Evolutionary conservation across 2,329 filamentous ascomycete species (phyloP).

Genomic region (Talaromyces sp.): DNA sequence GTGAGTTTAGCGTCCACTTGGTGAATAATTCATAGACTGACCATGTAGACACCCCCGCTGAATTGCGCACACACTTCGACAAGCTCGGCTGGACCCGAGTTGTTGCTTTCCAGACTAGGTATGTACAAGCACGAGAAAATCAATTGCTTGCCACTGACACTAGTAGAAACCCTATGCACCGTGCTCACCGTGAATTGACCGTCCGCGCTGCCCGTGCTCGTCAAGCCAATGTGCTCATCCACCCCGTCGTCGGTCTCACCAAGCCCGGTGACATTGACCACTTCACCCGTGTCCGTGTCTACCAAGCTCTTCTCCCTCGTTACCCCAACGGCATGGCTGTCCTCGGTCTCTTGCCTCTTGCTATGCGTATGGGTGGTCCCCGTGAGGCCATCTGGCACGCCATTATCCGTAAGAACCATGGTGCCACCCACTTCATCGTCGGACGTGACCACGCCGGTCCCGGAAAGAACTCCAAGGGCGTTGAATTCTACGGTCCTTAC

Average conservation of each 20-base stretch:
- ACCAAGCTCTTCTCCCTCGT: constrained; percentile 91
- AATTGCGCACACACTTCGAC: constrained; percentile 95
- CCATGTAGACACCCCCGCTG: constrained; percentile 75
- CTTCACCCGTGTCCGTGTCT: constrained; percentile 98
- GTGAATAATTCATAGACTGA: constrained; percentile 22
- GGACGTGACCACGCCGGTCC: constrained; percentile 97
- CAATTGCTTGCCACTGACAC: not conserved
- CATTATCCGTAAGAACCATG: constrained; percentile 99
- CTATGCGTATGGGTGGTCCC: constrained; percentile 98
- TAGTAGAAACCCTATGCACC: constrained; percentile 90
- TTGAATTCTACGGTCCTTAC: constrained; percentile 97
- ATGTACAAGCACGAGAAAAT: not conserved
- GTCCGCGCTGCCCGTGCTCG: constrained; percentile 93
- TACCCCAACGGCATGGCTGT: constrained; percentile 99
- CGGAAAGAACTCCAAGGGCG: constrained; percentile 95
- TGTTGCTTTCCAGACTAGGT: constrained; percentile 92
- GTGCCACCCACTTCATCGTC: constrained; percentile 98
- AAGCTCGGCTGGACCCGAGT: constrained; percentile 98
- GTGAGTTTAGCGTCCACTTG: too few relatives aligned
- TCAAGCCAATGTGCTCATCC: constrained; percentile 98
- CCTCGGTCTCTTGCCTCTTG: constrained; percentile 87
- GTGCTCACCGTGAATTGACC: constrained; percentile 94
- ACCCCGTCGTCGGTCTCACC: constrained; percentile 96
- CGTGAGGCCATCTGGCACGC: constrained; percentile 99
- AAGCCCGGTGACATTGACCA: constrained; percentile 99